Base-by-base conservation (phyloP, 2,329 filamentous ascomycete species). In the Colletotrichum eremochloae region DNA sequence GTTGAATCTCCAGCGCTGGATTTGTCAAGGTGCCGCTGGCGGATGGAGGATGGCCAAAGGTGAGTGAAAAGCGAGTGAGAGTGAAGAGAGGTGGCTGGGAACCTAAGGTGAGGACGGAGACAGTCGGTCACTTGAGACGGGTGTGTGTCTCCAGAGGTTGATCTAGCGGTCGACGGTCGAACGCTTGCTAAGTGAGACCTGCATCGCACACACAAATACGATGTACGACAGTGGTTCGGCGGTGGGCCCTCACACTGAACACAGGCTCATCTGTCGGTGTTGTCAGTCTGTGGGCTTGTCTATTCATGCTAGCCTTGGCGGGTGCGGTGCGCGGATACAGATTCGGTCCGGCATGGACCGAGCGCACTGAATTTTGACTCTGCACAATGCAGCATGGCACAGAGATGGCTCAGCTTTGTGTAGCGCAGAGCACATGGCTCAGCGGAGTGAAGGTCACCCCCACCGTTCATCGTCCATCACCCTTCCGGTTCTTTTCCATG, bases 1-100 rank as follows among this genome's bases (percentile, higher is more conserved):
- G 56, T 20, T 33, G 29, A 69, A 55, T 57, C 67, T 40, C 42
- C n/a, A 48, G 31, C 42, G 42, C 42, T 33, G 58, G 24, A 36
- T 48, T 11, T 61, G 33, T 12, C 46, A 52, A 52, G 15, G 46
- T 20, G 33, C 60, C 46, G 60, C 38, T 7, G 29, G 29, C 15
- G 50, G 50, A 53, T 31, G 14, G 29, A 52, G 6, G n/a, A 29
- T 29, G 38, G 29, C 38, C 24, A 9, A 29, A 36, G 44, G 24
- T 3, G 29, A 36, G 36, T 29, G 42, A 48, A 33, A 44, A 40
- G 8, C 11, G 38, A 60, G 2, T 20, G 36, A 46, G 40, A 44
- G 5, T 18, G 9, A 18, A 14, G 38, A 62, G 58, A 50, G 29
- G 42, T 62, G 58, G 58, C 58, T 62, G 58, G 42, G 31, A 44